Evolutionary conservation across 176 grass and related monocot species (phyloP).

Genomic region (Thinopyrum elongatum): DNA sequence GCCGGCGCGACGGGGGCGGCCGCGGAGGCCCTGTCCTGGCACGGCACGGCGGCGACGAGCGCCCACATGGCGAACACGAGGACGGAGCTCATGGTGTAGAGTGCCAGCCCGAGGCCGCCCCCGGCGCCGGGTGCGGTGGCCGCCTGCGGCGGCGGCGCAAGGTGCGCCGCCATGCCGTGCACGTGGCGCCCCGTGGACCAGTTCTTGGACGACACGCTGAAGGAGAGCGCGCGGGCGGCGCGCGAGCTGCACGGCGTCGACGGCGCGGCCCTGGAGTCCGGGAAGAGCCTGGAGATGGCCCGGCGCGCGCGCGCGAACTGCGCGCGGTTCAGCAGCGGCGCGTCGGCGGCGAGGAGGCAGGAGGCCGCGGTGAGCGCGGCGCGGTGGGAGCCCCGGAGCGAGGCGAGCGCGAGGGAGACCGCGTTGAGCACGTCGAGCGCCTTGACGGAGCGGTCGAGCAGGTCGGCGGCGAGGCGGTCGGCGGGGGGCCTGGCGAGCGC

Average conservation of each 20-base stretch:
- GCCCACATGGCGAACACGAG: constrained; percentile 84
- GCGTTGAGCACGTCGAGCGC: constrained; percentile 85
- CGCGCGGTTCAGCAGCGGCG: constrained; percentile 22
- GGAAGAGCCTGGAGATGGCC: constrained; percentile 58
- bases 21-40: constrained; percentile 38
- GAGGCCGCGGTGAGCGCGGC: constrained; percentile 64
- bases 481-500: constrained; percentile 46
- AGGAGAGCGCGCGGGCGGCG: constrained; percentile 43
- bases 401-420: constrained; percentile 60
- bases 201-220: constrained; percentile 81
- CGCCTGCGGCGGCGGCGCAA: constrained; percentile 34
- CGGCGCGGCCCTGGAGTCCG: not conserved
- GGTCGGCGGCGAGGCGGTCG: constrained; percentile 65
- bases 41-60: constrained; percentile 68
- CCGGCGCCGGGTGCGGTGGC: constrained; percentile 12
- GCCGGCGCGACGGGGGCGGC: constrained; percentile 39
- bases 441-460: constrained; percentile 80
- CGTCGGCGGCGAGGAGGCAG: constrained; percentile 36
- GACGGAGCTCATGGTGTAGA: constrained; percentile 91
- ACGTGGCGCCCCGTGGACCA: constrained; percentile 63
- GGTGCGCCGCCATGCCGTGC: constrained; percentile 70
- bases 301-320: constrained; percentile 74
- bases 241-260: not conserved
- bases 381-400: constrained; percentile 69
- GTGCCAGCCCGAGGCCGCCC: constrained; percentile 55